phyloP scores from a whole-genome alignment of 805 yeast species.

The Wickerhamomyces sydowiorum region DNA sequence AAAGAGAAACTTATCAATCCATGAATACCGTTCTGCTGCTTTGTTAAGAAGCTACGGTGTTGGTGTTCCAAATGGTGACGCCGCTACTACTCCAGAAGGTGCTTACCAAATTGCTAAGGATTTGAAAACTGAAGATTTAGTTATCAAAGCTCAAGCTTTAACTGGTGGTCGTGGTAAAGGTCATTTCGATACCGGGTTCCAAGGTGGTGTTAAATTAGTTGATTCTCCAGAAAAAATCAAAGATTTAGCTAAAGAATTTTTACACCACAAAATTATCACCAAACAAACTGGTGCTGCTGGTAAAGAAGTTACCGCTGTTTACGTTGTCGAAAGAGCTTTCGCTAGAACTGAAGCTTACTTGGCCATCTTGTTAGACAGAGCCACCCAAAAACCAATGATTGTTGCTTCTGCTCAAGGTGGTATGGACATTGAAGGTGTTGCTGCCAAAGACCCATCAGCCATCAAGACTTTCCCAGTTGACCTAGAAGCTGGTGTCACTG shows the following conservation, averaged over 20 bases:
- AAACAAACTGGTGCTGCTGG: constrained; percentile 98
- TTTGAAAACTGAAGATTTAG: constrained; percentile 75
- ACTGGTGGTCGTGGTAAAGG: constrained; percentile 99
- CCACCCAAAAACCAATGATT: constrained; percentile 81
- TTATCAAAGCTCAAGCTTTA: constrained; percentile 95
- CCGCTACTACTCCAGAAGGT: constrained; percentile 85
- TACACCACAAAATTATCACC: constrained; percentile 89
- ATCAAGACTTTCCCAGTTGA: constrained; percentile 84
- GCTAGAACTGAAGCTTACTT: constrained; percentile 93
- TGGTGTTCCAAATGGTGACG: constrained; percentile 86
- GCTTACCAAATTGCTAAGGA: constrained; percentile 79
- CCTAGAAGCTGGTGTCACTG: constrained; percentile 74
- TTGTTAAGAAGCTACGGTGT: constrained; percentile 76
- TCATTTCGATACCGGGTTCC: constrained; percentile 88
- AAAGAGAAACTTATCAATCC: constrained; percentile 79
- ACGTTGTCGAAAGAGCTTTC: constrained; percentile 90
- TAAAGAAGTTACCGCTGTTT: constrained; percentile 94
- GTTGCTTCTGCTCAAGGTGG: constrained; percentile 99
- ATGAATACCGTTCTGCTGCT: constrained; percentile 93
- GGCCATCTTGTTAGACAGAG: constrained; percentile 93
- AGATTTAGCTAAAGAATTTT: constrained; percentile 83
- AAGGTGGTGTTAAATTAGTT: constrained; percentile 94
- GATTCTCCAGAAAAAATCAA: constrained; percentile 80
- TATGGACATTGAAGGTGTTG: constrained; percentile 99
- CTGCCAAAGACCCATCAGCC: constrained; percentile 83